Base-by-base conservation (phyloP, 2,329 filamentous ascomycete species). In the Ceratocystis cacaofunesta region DNA sequence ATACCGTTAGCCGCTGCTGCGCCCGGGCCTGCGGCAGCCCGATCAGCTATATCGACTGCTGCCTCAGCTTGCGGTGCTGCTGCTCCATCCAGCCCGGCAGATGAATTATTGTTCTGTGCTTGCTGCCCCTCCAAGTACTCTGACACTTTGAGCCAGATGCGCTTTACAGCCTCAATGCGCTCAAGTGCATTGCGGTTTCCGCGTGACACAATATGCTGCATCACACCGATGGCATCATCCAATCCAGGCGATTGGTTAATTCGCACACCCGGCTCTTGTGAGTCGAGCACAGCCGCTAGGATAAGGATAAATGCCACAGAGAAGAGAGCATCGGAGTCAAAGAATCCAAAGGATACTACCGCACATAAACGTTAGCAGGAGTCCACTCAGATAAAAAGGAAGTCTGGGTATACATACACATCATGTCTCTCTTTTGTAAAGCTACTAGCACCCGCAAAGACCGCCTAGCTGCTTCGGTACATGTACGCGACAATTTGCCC, bases 351-450 rank as follows among this genome's bases (percentile, higher is more conserved):
- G 15, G 64, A 66, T 22, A 66, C 64, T 65, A 22, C 22, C 2
- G n/a, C 5, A 43, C 48, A 15, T 15, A 46, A 3, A 7, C 4
- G 30, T 15, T 2, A 32, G 17, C n/a, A 25, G 3, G 1, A n/a
- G n/a, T 15, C 5, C 12, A 28, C 52, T 58, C 28, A 1, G 22
- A 5, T 22, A 0, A 48, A 19, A 15, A 25, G 4, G 5, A 57
- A 32, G 22, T 15, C n/a, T 7, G 2, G 25, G 7, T 6, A n/a
- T n/a, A 50, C 61, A 12, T 52, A 73, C 72, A 69, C 17, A 73
- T 69, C 60, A 73, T 73, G 12, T 73, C 71, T 25, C 70, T 70
- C 25, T 70, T 72, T 22, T 72, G 68, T 1, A 73, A 69, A 0
- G 71, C 71, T 12, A 70, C 70, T 4, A 72, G 70, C 2, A 72